A percentile compares a stretch with the other conserved stretches of the same genome.
Evolutionary conservation across 2,329 filamentous ascomycete species (phyloP).

Genomic region (Akanthomyces dipterigenus): DNA sequence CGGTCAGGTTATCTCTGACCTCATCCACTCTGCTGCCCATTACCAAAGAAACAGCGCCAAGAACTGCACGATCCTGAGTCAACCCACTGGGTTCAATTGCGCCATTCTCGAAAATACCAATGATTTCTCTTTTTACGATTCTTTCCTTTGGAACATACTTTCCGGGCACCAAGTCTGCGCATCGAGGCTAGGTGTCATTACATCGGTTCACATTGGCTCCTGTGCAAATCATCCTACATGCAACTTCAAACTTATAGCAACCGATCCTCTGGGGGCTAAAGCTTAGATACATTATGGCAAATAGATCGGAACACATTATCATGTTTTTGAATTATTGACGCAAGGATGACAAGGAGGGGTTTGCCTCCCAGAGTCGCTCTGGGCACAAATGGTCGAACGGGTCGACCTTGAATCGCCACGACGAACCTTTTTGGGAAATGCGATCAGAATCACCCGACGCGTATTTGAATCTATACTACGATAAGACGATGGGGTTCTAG

Average conservation of each 20-base stretch:
- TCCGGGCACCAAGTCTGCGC: neutral
- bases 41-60: neutral
- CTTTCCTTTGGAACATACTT: neutral
- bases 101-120: neutral
- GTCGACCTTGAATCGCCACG: neutral
- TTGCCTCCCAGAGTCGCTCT: neutral
- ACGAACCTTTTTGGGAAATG: neutral
- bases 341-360: neutral
- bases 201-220: neutral
- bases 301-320: neutral
- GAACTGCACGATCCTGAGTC: neutral
- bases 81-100: neutral
- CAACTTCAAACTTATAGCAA: neutral
- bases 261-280: too few relatives aligned
- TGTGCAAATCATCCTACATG: neutral
- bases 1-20: too few relatives aligned
- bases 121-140: neutral
- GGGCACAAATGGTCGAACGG: neutral
- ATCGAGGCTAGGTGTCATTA: neutral
- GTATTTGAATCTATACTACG: too few relatives aligned
- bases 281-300: neutral
- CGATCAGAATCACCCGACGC: neutral
- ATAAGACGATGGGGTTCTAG: neutral
- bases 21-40: too few relatives aligned
- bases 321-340: neutral